These are phyloP conservation scores for Leccinum insolens DNA, from an alignment of 1,284 basidiomycete species.

Conservation along the genomic window DNA sequence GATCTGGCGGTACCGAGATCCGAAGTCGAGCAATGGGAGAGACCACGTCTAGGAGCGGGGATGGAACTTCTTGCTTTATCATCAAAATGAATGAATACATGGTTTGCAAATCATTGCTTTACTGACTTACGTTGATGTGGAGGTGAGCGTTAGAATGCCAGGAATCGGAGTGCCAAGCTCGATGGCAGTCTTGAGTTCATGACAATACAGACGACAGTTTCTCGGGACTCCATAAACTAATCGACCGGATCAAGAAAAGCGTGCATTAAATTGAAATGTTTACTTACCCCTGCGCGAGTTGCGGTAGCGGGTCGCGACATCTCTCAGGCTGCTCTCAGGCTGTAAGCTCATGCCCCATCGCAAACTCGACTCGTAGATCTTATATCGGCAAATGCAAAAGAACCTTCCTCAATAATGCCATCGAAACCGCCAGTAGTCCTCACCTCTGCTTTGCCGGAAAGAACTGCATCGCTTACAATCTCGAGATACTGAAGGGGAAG, in stretches of 20 bases:
- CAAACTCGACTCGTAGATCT: slow-evolving; percentile 98
- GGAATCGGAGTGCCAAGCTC: slow-evolving; percentile 94
- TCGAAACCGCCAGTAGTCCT: slow-evolving; percentile 99
- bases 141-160: slow-evolving; percentile 93
- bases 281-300: slow-evolving; percentile 84
- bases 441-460: slow-evolving; percentile 96
- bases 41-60: slow-evolving; percentile 92
- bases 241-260: slow-evolving; percentile 20
- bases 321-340: slow-evolving; percentile 62
- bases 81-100: slow-evolving; percentile 40
- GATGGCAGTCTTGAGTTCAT: slow-evolving; percentile 96
- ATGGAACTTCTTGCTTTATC: slow-evolving; percentile 96
- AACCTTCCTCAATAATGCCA: slow-evolving; percentile 96
- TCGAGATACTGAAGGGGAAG: slow-evolving; percentile 95
- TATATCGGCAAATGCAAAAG: slow-evolving; percentile 99
- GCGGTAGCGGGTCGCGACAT: slow-evolving; percentile 98
- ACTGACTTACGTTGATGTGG: slow-evolving; percentile 85
- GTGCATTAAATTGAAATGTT: slow-evolving; percentile 3
- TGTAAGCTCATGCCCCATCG: slow-evolving; percentile 86
- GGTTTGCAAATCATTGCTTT: slow-evolving; percentile 2
- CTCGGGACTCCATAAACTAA: slow-evolving; percentile 97
- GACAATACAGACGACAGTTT: slow-evolving; percentile 95
- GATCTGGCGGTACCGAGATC: slow-evolving; percentile 90
- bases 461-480: slow-evolving; percentile 94
- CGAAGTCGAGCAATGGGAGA: slow-evolving; percentile 76